Evolutionary conservation across 441 rosid species (phyloP).

Genomic region (Syzygium syzygioides): DNA sequence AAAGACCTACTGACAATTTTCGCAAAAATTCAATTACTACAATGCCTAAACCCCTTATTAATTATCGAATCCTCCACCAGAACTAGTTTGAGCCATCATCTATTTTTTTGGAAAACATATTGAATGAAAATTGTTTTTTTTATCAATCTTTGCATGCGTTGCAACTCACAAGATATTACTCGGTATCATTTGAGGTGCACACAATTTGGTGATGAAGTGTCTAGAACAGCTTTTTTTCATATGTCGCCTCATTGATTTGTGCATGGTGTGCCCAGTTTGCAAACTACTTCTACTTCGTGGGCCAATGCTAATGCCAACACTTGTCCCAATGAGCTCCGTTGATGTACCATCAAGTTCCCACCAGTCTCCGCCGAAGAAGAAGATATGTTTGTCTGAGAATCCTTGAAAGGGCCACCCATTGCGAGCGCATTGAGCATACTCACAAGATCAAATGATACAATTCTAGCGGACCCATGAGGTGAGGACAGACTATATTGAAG

Average conservation of each 20-base stretch:
- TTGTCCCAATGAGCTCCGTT: background rate
- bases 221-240: background rate
- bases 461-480: too few relatives aligned
- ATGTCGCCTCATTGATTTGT: background rate
- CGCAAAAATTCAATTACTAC: background rate
- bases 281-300: background rate
- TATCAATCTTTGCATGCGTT: background rate
- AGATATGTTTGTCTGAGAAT: too few relatives aligned
- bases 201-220: background rate
- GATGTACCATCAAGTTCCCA: too few relatives aligned
- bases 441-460: too few relatives aligned
- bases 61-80: accelerated
- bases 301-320: too few relatives aligned
- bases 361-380: too few relatives aligned
- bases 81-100: background rate
- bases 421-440: too few relatives aligned
- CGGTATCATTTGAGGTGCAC: background rate
- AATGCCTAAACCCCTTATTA: background rate
- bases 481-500: too few relatives aligned
- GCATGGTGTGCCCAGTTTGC: background rate
- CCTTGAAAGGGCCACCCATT: too few relatives aligned
- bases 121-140: background rate
- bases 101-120: background rate
- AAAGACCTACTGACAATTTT: background rate
- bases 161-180: background rate